Evolutionary conservation across 2,329 filamentous ascomycete species (phyloP).

Genomic region (Phialemoniopsis sp.): DNA sequence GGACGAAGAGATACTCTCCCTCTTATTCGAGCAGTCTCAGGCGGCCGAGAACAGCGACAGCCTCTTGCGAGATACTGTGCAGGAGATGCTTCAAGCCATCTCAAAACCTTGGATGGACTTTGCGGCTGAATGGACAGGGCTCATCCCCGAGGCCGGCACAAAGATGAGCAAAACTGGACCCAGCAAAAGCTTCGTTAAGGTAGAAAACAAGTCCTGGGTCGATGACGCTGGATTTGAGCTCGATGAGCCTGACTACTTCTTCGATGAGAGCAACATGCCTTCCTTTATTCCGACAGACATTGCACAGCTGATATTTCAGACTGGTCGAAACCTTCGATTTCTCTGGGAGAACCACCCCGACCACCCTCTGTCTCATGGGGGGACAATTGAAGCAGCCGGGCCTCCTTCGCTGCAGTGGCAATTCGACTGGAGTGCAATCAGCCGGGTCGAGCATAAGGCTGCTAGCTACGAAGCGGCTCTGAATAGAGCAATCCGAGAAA

Average conservation of each 20-base stretch:
- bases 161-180: constrained; percentile 45
- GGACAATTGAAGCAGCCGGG: constrained; percentile 36
- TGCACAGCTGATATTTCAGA: constrained; percentile 71
- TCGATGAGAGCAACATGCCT: constrained; percentile 64
- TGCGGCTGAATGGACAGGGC: constrained; percentile 71
- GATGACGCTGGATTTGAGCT: constrained; percentile 57
- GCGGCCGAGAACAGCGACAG: constrained; percentile 59
- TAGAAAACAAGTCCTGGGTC: constrained; percentile 47
- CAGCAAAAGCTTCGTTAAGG: constrained; percentile 56
- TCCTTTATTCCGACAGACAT: constrained; percentile 68
- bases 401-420: constrained; percentile 63
- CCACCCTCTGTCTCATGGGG: constrained; percentile 60
- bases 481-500: constrained; percentile 19
- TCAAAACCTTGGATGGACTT: constrained; percentile 27
- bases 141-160: constrained; percentile 53
- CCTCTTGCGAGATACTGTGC: constrained; percentile 59
- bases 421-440: constrained; percentile 68
- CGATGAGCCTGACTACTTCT: constrained; percentile 55
- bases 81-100: constrained; percentile 52
- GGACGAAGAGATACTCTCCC: constrained; percentile 60
- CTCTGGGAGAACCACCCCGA: constrained; percentile 66
- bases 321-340: constrained; percentile 71
- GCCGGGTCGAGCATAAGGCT: constrained; percentile 58
- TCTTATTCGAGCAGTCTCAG: constrained; percentile 58
- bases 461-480: constrained; percentile 44